phyloP scores from a whole-genome alignment of 2,329 filamentous ascomycete species.

The Talaromyces sp. region DNA sequence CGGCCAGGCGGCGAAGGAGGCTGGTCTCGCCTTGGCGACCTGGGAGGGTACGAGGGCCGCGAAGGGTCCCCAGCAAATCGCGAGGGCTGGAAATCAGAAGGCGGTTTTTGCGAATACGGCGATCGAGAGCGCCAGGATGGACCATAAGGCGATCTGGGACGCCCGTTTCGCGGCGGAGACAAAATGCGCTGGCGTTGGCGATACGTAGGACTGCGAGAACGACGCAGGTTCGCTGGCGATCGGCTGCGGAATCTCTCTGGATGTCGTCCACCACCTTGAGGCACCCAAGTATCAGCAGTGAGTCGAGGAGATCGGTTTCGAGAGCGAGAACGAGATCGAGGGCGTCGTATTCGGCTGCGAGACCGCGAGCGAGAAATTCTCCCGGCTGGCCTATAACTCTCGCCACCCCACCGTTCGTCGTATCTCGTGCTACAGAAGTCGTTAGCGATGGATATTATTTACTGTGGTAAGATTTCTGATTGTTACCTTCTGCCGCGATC shows the following conservation, averaged over 20 bases:
- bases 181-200: conserved; percentile 28
- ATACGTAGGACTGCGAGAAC: conserved; percentile 37
- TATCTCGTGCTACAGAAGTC: conserved; percentile 19
- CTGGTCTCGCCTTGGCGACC: conserved; percentile 28
- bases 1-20: conserved; percentile 15
- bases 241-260: conserved; percentile 36
- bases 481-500: not conserved
- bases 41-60: conserved; percentile 26
- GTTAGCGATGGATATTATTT: not conserved
- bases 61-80: conserved; percentile 32
- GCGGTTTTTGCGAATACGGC: conserved; percentile 27
- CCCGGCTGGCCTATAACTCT: conserved; percentile 37
- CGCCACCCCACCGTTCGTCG: conserved; percentile 34
- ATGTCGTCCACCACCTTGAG: conserved; percentile 24
- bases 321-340: conserved; percentile 27
- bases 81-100: conserved; percentile 25
- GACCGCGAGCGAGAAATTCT: conserved; percentile 27
- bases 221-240: conserved; percentile 34
- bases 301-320: conserved; percentile 30
- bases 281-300: conserved; percentile 38
- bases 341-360: conserved; percentile 28
- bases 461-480: not conserved
- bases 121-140: conserved; percentile 35
- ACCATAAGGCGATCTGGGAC: conserved; percentile 31
- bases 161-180: conserved; percentile 34